Base-by-base conservation (phyloP, 1,284 basidiomycete species). In the Ganoderma boninense region DNA sequence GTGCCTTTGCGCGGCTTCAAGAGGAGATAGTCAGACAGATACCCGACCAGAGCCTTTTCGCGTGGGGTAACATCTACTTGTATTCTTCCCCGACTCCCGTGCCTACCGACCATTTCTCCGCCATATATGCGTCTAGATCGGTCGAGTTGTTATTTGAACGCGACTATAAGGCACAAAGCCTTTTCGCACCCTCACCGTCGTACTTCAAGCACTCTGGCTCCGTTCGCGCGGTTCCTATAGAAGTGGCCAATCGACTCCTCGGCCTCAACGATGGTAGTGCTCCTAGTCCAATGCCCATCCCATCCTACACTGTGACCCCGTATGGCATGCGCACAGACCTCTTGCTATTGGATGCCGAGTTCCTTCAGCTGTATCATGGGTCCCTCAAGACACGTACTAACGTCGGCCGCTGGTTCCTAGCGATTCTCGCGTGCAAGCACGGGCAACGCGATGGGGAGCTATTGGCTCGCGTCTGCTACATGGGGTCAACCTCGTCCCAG, bases 1-100 rank as follows among this genome's bases (percentile, higher is more conserved):
- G 42, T n/a, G 61, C 61, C 5, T 62, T 62, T 14, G 40, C n/a
- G n/a, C 61, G 61, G 26, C 61, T 62, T 26, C 61, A 62, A 20
- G 40, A 62, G 26, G 61, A 62, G 23, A 62, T 62, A 16, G 26
- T 62, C 16, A 42, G 43, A 29, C 61, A 62, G 10, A 43, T 29
- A 20, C 42, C 26, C 29, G 61, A 62, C 42, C 26, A 40, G 23
- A 62, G 61, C 42, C 61, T 62, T 2, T 62, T 62, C 43, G 61
- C 61, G 26, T 62, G 61, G 61, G 38, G 38, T 14, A 56, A 29
- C 29, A 5, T 32, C 54, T 56, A 32, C 54, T 29, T 56, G 4
- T 16, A 11, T 14, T 56, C 54, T 16, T 11, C 29, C 26, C 14
- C 16, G 18, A 32, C 26, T 29, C 54, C 29, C 18, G 29, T 18